phyloP scores from a whole-genome alignment of 2,329 filamentous ascomycete genomes.

The Onygenales sp. region DNA sequence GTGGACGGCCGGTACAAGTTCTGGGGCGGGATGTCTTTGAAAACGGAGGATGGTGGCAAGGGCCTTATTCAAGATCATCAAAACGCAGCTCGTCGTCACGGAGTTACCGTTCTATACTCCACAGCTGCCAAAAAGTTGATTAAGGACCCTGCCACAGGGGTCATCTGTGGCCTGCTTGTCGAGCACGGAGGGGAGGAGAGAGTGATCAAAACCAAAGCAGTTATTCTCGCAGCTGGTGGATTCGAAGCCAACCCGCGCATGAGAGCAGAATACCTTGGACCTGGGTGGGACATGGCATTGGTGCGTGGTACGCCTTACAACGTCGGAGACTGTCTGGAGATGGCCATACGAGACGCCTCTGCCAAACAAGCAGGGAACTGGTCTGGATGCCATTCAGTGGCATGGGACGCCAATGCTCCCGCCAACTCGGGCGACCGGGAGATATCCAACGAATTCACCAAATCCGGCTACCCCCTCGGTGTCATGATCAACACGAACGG shows the following conservation, averaged over 20 bases:
- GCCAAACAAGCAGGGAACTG: conserved; percentile 50
- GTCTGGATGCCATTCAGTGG: conserved; percentile 55
- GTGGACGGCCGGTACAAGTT: conserved; percentile 54
- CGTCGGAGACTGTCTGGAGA: conserved; percentile 48
- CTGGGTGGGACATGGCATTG: conserved; percentile 52
- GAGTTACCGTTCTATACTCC: conserved; percentile 39
- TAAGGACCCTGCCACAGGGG: conserved; percentile 12
- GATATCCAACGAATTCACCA: conserved; percentile 59
- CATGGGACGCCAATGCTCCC: conserved; percentile 56
- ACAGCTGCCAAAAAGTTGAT: conserved; percentile 30
- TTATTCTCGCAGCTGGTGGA: conserved; percentile 44
- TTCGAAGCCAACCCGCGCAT: conserved; percentile 54
- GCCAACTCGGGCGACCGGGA: conserved; percentile 45
- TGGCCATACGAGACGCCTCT: conserved; percentile 42
- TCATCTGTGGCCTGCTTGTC: conserved; percentile 16
- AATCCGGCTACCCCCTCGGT: conserved; percentile 58
- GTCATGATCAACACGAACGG: conserved; percentile 54
- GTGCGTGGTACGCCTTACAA: conserved; percentile 58
- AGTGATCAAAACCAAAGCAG: conserved; percentile 14
- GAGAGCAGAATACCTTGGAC: conserved; percentile 46
- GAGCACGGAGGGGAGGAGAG: conserved; percentile 7
- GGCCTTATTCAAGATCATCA: conserved; percentile 45
- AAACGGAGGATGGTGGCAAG: conserved; percentile 50
- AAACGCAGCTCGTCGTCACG: conserved; percentile 32
- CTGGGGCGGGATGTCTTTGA: conserved; percentile 57